Evolutionary conservation across 108 stramenopile genomes (phyloP).

Genomic region (Pseudonitzschia multiseries): DNA sequence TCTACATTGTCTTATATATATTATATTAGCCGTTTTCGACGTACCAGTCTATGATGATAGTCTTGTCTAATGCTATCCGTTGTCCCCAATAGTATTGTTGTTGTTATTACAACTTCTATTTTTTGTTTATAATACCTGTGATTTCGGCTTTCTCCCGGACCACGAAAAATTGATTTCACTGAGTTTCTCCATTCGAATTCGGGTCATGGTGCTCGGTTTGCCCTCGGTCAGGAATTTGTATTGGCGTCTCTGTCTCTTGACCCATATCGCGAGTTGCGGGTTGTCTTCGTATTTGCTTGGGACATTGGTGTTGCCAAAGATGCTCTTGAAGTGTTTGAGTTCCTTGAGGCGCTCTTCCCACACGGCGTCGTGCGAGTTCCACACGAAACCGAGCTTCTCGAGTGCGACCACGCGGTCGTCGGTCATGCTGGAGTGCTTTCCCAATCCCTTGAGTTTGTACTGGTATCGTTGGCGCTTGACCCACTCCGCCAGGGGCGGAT

Average conservation of each 20-base stretch:
- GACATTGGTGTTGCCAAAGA: constrained; percentile 30
- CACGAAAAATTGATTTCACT: constrained; percentile 51
- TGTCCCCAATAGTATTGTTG: too few species aligned
- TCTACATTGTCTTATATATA: too few species aligned
- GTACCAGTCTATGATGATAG: too few species aligned
- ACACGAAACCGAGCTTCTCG: constrained; percentile 52
- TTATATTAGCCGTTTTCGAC: too few species aligned
- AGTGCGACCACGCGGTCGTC: constrained; percentile 43
- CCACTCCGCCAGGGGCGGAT: constrained; percentile 44
- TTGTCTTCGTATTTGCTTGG: constrained; percentile 34
- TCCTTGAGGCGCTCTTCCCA: constrained; percentile 40
- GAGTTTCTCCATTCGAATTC: constrained; percentile 37
- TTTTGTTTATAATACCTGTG: background rate
- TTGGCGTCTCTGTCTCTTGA: constrained; percentile 43
- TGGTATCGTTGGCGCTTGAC: constrained; percentile 46
- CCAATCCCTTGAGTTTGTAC: constrained; percentile 30
- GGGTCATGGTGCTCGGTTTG: constrained; percentile 49
- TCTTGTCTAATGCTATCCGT: background rate
- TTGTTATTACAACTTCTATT: too few species aligned
- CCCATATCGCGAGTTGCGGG: constrained; percentile 41
- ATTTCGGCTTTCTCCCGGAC: constrained; percentile 25
- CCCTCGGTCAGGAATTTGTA: constrained; percentile 43
- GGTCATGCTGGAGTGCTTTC: constrained; percentile 46
- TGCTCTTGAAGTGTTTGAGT: constrained; percentile 23
- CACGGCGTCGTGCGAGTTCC: constrained; percentile 43